Conservation (phyloP, 176 grass and related monocot species). For the Canna indica region DNA sequence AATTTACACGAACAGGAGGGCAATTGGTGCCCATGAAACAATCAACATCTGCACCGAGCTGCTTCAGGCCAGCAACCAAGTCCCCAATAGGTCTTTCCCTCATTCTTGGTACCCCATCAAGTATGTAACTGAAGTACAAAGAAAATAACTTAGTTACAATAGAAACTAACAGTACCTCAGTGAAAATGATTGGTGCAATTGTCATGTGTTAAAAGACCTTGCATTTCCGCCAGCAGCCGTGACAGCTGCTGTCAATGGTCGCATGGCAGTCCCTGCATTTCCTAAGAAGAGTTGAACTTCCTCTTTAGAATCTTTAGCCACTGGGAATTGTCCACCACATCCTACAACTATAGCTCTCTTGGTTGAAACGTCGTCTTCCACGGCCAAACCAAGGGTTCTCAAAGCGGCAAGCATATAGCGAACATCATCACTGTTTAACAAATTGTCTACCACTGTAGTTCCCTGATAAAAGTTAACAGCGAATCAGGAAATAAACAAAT, state of each 20-base stretch:
- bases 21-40: constrained; percentile 96
- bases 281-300: constrained; percentile 88
- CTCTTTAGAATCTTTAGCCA: constrained; percentile 41
- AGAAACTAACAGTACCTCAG: background rate
- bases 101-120: constrained; percentile 97
- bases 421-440: constrained; percentile 91
- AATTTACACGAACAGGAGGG: constrained; percentile 81
- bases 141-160: background rate
- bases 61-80: constrained; percentile 72
- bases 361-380: constrained; percentile 62
- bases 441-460: constrained; percentile 85
- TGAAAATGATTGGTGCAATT: no score
- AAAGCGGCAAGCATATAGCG: constrained; percentile 96
- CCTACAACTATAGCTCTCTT: constrained; percentile 76
- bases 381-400: constrained; percentile 70
- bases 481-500: background rate
- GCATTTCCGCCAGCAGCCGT: constrained; percentile 92
- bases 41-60: constrained; percentile 81
- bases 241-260: constrained; percentile 80
- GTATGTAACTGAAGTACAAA: constrained; percentile 56
- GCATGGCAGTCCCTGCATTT: constrained; percentile 96
- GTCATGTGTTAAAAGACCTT: constrained; percentile 52
- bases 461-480: constrained; percentile 32
- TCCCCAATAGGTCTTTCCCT: constrained; percentile 97
- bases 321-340: constrained; percentile 64